Conservation (phyloP, 2,329 filamentous ascomycete genomes). For the Penicillium sp. region DNA sequence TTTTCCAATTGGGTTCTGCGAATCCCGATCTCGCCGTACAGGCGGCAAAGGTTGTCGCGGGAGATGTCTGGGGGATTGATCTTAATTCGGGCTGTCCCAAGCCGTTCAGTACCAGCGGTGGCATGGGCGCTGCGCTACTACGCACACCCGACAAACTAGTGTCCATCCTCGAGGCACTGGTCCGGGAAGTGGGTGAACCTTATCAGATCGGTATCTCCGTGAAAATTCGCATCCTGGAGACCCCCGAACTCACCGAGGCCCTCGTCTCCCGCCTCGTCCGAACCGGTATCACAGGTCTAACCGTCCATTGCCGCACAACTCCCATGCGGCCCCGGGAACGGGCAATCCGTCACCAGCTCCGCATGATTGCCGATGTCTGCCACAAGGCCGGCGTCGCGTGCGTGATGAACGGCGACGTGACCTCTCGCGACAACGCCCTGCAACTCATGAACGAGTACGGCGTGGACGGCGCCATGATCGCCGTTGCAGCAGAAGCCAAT, state of each 20-base stretch:
- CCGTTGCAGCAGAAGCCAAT: slow-evolving; percentile 88
- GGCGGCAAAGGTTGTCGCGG: slow-evolving; percentile 81
- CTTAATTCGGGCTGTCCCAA: slow-evolving; percentile 99
- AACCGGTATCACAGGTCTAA: slow-evolving; percentile 90
- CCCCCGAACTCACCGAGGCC: slow-evolving; percentile 71
- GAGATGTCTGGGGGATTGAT: slow-evolving; percentile 90
- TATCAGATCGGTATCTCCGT: slow-evolving; percentile 93
- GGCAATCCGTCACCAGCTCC: slow-evolving; percentile 82
- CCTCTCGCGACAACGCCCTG: slow-evolving; percentile 70
- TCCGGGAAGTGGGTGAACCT: slow-evolving; percentile 73
- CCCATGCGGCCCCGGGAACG: slow-evolving; percentile 90
- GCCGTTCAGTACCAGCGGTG: slow-evolving; percentile 88
- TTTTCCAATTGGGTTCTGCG: slow-evolving; percentile 92
- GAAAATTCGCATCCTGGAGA: slow-evolving; percentile 88
- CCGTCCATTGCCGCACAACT: slow-evolving; percentile 92
- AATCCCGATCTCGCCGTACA: slow-evolving; percentile 80
- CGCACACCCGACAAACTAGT: slow-evolving; percentile 81
- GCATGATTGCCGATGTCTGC: slow-evolving; percentile 81
- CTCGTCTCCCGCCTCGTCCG: slow-evolving; percentile 77
- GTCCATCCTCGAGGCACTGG: slow-evolving; percentile 80
- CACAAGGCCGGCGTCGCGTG: slow-evolving; percentile 85
- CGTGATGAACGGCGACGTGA: slow-evolving; percentile 93
- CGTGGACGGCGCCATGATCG: slow-evolving; percentile 97
- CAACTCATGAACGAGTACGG: slow-evolving; percentile 74
- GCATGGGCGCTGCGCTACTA: slow-evolving; percentile 93